phyloP scores from a whole-genome alignment of 2,329 filamentous ascomycete genomes.

The Davidsoniella eucalypti region DNA sequence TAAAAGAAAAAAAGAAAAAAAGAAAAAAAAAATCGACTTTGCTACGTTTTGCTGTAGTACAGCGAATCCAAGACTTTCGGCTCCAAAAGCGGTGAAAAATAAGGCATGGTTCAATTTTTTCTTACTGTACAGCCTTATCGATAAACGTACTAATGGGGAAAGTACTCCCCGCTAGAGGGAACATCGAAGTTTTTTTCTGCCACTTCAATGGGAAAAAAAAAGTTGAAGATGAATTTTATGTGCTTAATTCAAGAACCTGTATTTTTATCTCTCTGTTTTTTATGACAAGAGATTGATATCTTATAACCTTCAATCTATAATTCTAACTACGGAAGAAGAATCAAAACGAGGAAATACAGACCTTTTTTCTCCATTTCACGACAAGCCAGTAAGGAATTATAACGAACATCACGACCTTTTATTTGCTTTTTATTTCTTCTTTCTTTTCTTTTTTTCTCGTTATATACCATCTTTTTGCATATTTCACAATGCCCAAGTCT shows the following conservation, averaged over 20 bases:
- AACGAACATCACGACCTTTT: background rate
- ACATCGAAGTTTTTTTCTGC: no score
- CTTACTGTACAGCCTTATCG: constrained; percentile 3
- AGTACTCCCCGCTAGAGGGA: constrained; percentile 12
- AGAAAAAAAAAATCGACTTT: no score
- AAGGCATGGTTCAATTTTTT: background rate
- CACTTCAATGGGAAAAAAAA: background rate
- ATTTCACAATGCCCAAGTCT: constrained; percentile 71
- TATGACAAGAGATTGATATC: background rate
- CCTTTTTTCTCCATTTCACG: constrained; percentile 1
- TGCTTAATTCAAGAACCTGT: no score
- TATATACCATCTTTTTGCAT: background rate
- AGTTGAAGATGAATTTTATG: background rate
- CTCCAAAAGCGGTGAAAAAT: constrained; percentile 5
- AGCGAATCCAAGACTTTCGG: no score
- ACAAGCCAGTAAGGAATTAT: background rate
- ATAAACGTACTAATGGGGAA: constrained; percentile 1
- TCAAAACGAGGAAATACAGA: background rate
- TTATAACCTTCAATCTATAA: background rate
- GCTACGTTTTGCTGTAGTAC: no score
- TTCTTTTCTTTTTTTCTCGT: background rate
- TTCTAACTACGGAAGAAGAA: constrained; percentile 9
- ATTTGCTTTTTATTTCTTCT: background rate
- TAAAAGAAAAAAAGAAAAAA: no score
- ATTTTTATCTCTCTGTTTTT: no score